Base-by-base conservation (phyloP, 306 rosid species). In the Citrullus colocynthis region DNA sequence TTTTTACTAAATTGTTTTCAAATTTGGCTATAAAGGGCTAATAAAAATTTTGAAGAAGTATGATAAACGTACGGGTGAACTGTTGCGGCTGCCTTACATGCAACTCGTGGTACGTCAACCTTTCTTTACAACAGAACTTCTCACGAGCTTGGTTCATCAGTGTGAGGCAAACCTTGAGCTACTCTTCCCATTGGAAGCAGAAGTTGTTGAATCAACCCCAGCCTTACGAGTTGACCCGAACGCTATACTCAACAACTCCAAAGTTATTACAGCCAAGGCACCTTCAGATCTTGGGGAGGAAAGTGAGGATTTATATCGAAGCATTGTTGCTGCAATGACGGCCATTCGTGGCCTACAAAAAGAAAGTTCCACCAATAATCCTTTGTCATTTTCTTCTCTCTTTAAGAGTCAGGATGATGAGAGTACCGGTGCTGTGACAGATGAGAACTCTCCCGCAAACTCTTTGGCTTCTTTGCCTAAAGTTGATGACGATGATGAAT, bases 151-250 rank as follows among this genome's bases (percentile, higher is more conserved):
- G 28, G 98, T 92, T 78, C 89, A 74, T 9, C 97, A 89, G 49
- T 95, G 97, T 2, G 99, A 95, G 84, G 97, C 83, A 78, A 95
- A 92, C 78, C 92, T 95, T 14, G 99, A 95, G 85, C 88, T 92
- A 32, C 97, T 95, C 45, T 95, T 95, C 81, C 99, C 99, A 18
- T 67, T 92, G 36, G 93, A 89, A 88, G 96, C 85, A 55, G 99
- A 95, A 86, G 90, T 95, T 34, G 81, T 95, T 71, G 92, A 95
- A 86, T 86, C 91, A 42, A 78, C 86, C 21, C 79, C 88, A 32
- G 61, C 81, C 20, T 48, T 75, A 28, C 85, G 78, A 78, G 81
- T 66, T 62, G 81, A 63, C 32, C 76, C 88, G 15, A 80, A 81
- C 61, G 83, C 41, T 34, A 69, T 71, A 0, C 77, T 37, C 28